Conservation (phyloP, 352 stramenopile genomes). For the Phytophthora capsici region DNA sequence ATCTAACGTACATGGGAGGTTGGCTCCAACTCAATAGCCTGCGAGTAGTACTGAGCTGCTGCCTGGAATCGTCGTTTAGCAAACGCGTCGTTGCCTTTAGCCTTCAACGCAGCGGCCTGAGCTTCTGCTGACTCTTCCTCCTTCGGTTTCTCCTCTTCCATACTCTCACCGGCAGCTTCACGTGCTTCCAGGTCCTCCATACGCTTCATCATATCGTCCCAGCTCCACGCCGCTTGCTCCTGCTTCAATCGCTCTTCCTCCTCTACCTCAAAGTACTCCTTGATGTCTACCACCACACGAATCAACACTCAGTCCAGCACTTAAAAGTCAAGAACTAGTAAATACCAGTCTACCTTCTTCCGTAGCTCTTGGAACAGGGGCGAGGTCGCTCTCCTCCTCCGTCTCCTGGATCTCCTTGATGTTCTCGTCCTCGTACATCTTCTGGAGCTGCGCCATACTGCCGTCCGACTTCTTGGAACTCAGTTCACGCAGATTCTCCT, state of each 20-base stretch:
- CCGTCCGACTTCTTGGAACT: conserved; percentile 71
- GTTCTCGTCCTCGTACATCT: conserved; percentile 86
- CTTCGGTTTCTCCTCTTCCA: conserved; percentile 41
- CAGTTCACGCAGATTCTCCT: conserved; percentile 52
- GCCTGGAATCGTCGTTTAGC: conserved; percentile 74
- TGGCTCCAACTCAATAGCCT: conserved; percentile 83
- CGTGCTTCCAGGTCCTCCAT: conserved; percentile 85
- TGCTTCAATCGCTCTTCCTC: conserved; percentile 76
- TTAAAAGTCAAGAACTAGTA: background rate
- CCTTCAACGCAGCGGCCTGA: conserved; percentile 60
- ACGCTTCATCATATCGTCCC: conserved; percentile 87
- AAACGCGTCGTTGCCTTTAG: conserved; percentile 84
- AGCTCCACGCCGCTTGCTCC: conserved; percentile 72
- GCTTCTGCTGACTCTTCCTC: conserved; percentile 32
- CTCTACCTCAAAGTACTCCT: conserved; percentile 87
- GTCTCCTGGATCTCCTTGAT: conserved; percentile 89
- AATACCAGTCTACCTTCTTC: conserved; percentile 56
- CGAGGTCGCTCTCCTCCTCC: conserved; percentile 74
- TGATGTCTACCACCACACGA: conserved; percentile 51
- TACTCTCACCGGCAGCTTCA: conserved; percentile 45
- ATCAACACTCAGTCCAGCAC: background rate
- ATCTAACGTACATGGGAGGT: conserved; percentile 64
- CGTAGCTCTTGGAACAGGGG: conserved; percentile 46
- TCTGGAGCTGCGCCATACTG: conserved; percentile 74
- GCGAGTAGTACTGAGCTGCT: conserved; percentile 86